Base-by-base conservation (phyloP, 2,329 filamentous ascomycete genomes). In the Samsoniella hepiali region DNA sequence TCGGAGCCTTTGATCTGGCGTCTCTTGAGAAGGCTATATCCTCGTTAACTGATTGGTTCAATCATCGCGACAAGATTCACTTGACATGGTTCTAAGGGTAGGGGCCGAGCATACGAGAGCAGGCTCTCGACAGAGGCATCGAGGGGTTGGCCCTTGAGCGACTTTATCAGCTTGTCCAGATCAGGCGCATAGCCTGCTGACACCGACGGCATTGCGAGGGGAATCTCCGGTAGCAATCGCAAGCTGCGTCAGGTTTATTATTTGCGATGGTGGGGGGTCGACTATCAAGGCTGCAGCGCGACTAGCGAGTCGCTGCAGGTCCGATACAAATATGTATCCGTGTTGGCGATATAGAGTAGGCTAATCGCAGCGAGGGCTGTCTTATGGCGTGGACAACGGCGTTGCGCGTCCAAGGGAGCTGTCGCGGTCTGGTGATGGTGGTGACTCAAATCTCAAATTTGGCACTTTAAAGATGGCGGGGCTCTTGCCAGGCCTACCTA, bases 1-100 rank as follows among this genome's bases (percentile, higher is more conserved):
- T 95, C 88, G 54, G 93, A 91, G 68, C 91, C 91, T 66, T 86
- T 87, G 72, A 99, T 96, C 74, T 98, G 94, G 70, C 93, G 84
- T 74, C 93, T 84, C 77, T 97, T 97, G 68, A 99, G 84, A 27
- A 97, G 87, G 59, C 91, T 95, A 69, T 27, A 13, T n/a, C 27
- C 36, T 42, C 22, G 58, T 65, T 58, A 65, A 65, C 49, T n/a
- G 38, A 54, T 22, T 27, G 8, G 22, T 32, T 34, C 8, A 11
- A 8, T 4, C 27, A 17, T 31, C 29, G 40, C 22, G 29, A 64
- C 34, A 27, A 27, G 15, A 29, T 3, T 47, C 5, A 38, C 15
- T n/a, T 53, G 40, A 32, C 4, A 42, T 8, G 34, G 34, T 8
- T 17, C 10, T 11, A 5, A 45, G 17, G 38, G 11, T 65, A 44